Base-by-base conservation (phyloP, 495 filamentous ascomycete genomes). In the Annulohypoxylon moriforme region DNA sequence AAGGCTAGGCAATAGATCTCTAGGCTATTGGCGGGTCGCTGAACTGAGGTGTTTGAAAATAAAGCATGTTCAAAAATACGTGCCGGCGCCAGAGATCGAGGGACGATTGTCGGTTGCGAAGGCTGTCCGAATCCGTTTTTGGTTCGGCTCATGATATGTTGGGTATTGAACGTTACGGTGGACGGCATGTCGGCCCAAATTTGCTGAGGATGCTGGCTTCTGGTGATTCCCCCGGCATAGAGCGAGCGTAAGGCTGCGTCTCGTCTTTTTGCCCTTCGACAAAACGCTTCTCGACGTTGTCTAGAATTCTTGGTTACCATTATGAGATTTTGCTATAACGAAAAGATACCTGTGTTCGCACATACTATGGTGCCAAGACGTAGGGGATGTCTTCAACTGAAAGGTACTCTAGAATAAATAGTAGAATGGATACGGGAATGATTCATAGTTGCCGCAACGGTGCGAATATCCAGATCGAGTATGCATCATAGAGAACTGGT, bases 1-100 rank as follows among this genome's bases (percentile, higher is more conserved):
- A 73, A 29, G 42, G 70, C 60, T 10, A 73, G 14, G 18, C 55
- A 38, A 56, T 64, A 68, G 38, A 73, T 61, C 38, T 73, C 70
- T 40, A 4, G 10, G 6, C 13, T 47, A 22, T 11, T 52, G 31
- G 65, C 70, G 10, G 53, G 60, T 24, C 36, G 64, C 16, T 34
- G 6, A 27, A 24, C 16, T 4, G 40, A 20, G 33, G 42, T 52
- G 16, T 34, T 22, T 20, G 60, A 13, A 31, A 29, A 27, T 40
- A 50, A 40, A 22, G 34, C 11, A n/a, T 47, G 52, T 1, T 72
- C 33, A 22, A 59, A 56, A 34, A 42, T 16, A 34, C 16, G 33
- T 11, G 53, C 22, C 22, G 60, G 44, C 38, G 36, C 53, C 20
- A 20, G 16, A 22, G 42, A 44, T 3, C 52, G 47, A 13, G 60